Percentiles rank a stretch among this genome's conserved stretches.
phyloP scores from a whole-genome alignment of 768 basidiomycete genomes.

The Leccinum disarticulatum region DNA sequence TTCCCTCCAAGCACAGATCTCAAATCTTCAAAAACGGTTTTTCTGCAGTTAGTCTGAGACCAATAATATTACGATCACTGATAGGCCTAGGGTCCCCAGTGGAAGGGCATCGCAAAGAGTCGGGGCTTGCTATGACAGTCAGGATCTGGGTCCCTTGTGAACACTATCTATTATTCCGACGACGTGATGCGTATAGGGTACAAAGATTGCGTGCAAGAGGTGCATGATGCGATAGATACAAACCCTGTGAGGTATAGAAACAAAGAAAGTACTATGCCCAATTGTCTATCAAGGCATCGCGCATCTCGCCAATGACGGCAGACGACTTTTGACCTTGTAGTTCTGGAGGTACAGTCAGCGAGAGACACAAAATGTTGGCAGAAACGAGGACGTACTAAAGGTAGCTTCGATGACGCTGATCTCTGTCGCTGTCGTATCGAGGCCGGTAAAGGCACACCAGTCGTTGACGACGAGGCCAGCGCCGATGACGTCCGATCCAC shows the following conservation, averaged over 20 bases:
- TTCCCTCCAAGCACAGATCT: too few relatives aligned
- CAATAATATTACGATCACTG: too few relatives aligned
- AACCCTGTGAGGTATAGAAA: conserved; percentile 7
- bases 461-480: conserved; percentile 98
- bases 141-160: background rate
- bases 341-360: conserved; percentile 44
- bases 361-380: background rate
- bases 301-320: conserved; percentile 89
- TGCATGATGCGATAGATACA: background rate
- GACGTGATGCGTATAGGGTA: conserved; percentile 18
- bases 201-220: conserved; percentile 20
- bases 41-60: too few relatives aligned
- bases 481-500: conserved; percentile 97
- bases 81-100: too few relatives aligned
- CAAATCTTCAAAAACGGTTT: too few relatives aligned
- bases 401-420: conserved; percentile 97
- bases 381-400: conserved; percentile 69
- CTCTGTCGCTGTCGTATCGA: conserved; percentile 99
- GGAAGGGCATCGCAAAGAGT: conserved; percentile 71
- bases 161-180: conserved; percentile 16
- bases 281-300: conserved; percentile 87
- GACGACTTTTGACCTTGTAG: conserved; percentile 81
- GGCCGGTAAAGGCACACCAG: conserved; percentile 99
- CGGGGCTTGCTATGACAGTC: conserved; percentile 47
- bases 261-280: conserved; percentile 54